A percentile compares a stretch with the other conserved stretches of the same genome.
These are phyloP conservation scores for Porcisia hertigi DNA, from an alignment of 208 protist species.

Conservation along the genomic window DNA sequence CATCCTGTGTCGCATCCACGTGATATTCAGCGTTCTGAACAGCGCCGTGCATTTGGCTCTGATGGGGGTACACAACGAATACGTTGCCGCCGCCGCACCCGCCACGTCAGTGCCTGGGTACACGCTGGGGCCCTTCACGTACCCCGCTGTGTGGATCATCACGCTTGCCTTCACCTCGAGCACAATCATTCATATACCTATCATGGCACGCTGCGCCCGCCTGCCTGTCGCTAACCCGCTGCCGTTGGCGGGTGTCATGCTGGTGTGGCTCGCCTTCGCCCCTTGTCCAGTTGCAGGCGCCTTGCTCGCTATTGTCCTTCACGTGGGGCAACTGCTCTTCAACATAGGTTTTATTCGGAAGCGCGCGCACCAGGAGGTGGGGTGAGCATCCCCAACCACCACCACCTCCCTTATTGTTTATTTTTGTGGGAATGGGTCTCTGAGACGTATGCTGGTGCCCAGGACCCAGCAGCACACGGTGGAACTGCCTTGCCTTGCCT, in stretches of 20 bases:
- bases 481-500: background rate
- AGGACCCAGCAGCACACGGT: background rate
- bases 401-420: background rate
- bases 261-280: slow-evolving; percentile 66
- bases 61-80: slow-evolving; percentile 52
- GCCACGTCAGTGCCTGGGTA: slow-evolving; percentile 43
- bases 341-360: slow-evolving; percentile 56
- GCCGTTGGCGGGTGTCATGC: slow-evolving; percentile 62
- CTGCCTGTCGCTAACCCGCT: slow-evolving; percentile 37
- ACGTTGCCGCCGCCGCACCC: slow-evolving; percentile 31
- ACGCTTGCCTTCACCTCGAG: slow-evolving; percentile 69
- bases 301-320: slow-evolving; percentile 47
- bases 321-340: slow-evolving; percentile 62
- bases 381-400: background rate
- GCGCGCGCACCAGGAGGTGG: background rate
- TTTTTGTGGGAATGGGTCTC: background rate
- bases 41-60: slow-evolving; percentile 46
- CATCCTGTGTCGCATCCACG: slow-evolving; percentile 75
- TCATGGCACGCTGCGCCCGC: slow-evolving; percentile 68
- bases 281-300: slow-evolving; percentile 51
- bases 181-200: slow-evolving; percentile 81
- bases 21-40: slow-evolving; percentile 58
- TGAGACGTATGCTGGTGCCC: too few species aligned
- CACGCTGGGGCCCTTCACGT: slow-evolving; percentile 70
- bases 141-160: slow-evolving; percentile 83